Evolutionary conservation across 2,329 filamentous ascomycete species (phyloP).

Genomic region (Aspergillus hortae): DNA sequence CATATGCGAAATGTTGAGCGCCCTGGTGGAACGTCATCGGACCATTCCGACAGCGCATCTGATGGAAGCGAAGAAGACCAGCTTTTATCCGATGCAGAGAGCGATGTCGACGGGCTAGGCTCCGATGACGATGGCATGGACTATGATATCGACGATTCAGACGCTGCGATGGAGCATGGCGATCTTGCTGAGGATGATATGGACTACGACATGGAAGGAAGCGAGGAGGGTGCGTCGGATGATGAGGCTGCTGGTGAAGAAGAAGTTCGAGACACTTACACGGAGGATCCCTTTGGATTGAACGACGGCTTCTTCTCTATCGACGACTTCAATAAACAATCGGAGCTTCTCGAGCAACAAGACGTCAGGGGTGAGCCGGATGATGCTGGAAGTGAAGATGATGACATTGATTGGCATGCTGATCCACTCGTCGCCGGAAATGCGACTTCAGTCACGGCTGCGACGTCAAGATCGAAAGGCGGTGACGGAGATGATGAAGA

Average conservation of each 20-base stretch:
- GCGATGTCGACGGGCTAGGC: conserved; percentile 10
- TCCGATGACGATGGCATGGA: conserved; percentile 7
- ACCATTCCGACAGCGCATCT: conserved; percentile 8
- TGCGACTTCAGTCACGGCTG: conserved; percentile 6
- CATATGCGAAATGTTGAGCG: conserved; percentile 18
- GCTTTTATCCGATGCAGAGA: conserved; percentile 11
- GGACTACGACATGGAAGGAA: conserved; percentile 9
- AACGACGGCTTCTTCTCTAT: conserved; percentile 99
- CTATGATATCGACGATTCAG: background rate
- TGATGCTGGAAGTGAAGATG: conserved; percentile 71
- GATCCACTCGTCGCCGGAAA: conserved; percentile 60
- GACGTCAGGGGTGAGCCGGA: conserved; percentile 74
- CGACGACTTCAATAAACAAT: conserved; percentile 93
- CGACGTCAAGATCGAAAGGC: conserved; percentile 12
- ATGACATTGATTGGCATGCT: conserved; percentile 81
- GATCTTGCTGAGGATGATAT: background rate
- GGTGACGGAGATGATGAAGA: conserved; percentile 58
- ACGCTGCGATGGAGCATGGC: background rate
- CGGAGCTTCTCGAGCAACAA: conserved; percentile 82
- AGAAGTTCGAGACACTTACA: conserved; percentile 51
- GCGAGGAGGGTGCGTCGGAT: conserved; percentile 8
- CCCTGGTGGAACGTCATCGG: background rate
- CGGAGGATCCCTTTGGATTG: conserved; percentile 74
- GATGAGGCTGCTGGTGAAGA: conserved; percentile 30
- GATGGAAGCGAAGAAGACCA: conserved; percentile 10